These are phyloP conservation scores for Hirsutella rhossiliensis DNA, from an alignment of 2,329 filamentous ascomycete species.

Conservation along the genomic window DNA sequence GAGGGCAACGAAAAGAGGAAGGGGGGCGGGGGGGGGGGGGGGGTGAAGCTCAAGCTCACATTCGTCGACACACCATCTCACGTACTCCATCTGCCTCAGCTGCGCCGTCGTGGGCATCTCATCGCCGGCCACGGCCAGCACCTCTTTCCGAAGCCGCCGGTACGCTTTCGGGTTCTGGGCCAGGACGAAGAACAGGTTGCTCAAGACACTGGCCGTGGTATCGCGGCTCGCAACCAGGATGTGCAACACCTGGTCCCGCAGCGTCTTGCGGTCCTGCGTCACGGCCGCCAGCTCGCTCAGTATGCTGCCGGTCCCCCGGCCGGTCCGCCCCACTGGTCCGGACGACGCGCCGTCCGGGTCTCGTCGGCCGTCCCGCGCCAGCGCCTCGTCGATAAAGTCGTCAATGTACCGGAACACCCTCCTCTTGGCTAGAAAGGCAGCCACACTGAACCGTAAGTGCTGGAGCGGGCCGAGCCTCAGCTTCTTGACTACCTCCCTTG, in stretches of 20 bases:
- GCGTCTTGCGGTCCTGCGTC: conserved; percentile 25
- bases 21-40: not conserved
- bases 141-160: conserved; percentile 31
- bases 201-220: conserved; percentile 31
- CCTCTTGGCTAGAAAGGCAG: conserved; percentile 14
- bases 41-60: too few relatives aligned
- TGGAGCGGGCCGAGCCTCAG: conserved; percentile 21
- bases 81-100: conserved; percentile 39
- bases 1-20: not conserved
- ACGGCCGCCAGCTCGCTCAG: conserved; percentile 36
- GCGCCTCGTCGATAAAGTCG: conserved; percentile 27
- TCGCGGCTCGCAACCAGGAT: conserved; percentile 32
- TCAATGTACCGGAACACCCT: conserved; percentile 27
- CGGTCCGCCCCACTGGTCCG: too few relatives aligned
- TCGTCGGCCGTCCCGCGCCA: conserved; percentile 5
- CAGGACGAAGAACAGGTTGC: conserved; percentile 30
- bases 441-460: conserved; percentile 13
- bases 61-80: conserved; percentile 45
- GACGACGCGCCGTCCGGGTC: too few relatives aligned
- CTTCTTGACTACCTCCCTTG: conserved; percentile 17
- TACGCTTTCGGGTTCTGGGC: conserved; percentile 27
- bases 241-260: conserved; percentile 29
- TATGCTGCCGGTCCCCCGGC: conserved; percentile 20
- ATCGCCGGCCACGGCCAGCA: conserved; percentile 17
- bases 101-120: conserved; percentile 32